Conservation (phyloP, 176 grass and related monocot species). For the Calamus simplicifolius region DNA sequence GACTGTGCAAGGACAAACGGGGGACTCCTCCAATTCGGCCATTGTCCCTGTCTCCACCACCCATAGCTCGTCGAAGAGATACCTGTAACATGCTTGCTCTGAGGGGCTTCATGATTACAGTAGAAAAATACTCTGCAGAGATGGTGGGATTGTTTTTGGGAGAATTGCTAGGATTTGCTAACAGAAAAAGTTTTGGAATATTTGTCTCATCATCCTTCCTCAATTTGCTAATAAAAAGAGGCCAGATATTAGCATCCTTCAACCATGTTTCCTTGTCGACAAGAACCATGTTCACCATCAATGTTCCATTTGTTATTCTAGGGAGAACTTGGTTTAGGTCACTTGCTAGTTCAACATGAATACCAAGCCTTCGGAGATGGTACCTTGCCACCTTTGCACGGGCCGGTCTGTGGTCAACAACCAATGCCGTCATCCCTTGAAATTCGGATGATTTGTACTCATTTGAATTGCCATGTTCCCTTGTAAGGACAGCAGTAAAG, state of each 20-base stretch:
- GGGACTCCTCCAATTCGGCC: slow-evolving; percentile 55
- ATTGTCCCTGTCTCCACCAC: slow-evolving; percentile 40
- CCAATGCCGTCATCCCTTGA: slow-evolving; percentile 69
- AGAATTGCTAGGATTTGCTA: slow-evolving; percentile 54
- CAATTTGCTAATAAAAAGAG: slow-evolving; percentile 46
- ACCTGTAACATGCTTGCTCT: slow-evolving; percentile 87
- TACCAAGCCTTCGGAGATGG: slow-evolving; percentile 80
- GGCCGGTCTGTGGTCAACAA: slow-evolving; percentile 65
- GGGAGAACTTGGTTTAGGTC: slow-evolving; percentile 48
- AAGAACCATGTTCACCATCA: slow-evolving; percentile 57
- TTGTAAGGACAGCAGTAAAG: slow-evolving; percentile 65
- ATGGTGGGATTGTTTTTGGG: slow-evolving; percentile 36
- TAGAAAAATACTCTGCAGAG: slow-evolving; percentile 51
- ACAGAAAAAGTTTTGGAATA: slow-evolving; percentile 68
- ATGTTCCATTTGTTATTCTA: slow-evolving; percentile 38
- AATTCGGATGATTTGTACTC: slow-evolving; percentile 49
- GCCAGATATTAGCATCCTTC: slow-evolving; percentile 41
- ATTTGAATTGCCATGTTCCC: slow-evolving; percentile 22
- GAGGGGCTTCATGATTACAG: slow-evolving; percentile 84
- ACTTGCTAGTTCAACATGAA: slow-evolving; percentile 50
- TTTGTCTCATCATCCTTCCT: slow-evolving; percentile 38
- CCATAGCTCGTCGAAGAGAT: slow-evolving; percentile 53
- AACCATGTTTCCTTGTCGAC: slow-evolving; percentile 81
- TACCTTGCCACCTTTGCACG: slow-evolving; percentile 78
- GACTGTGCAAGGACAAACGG: slow-evolving; percentile 47